phyloP scores from a whole-genome alignment of 371 early-diverging fungal genomes.

The Apophysomyces elegans region DNA sequence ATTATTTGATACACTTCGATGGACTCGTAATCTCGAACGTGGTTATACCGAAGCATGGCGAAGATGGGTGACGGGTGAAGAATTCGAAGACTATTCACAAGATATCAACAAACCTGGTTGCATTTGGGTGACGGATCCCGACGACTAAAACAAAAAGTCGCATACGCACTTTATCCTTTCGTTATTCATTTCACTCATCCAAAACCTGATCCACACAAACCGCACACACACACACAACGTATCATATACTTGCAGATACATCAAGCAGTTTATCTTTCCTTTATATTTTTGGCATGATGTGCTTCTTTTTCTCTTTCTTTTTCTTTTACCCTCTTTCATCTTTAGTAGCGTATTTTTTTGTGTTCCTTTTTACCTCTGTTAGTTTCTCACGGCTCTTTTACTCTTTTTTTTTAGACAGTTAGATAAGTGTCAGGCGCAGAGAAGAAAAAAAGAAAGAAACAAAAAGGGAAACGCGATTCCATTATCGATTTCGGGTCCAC shows the following conservation, averaged over 20 bases:
- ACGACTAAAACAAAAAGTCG: slow-evolving; percentile 24
- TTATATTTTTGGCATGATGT: background rate
- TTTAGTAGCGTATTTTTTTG: slow-evolving; percentile 8
- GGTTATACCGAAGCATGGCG: slow-evolving; percentile 78
- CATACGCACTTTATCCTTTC: background rate
- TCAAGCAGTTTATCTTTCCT: background rate
- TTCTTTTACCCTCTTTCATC: background rate
- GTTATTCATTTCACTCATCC: background rate
- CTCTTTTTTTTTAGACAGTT: slow-evolving; percentile 9
- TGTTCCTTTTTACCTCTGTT: background rate
- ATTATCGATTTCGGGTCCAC: slow-evolving; percentile 11
- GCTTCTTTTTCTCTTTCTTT: background rate
- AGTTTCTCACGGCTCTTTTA: background rate
- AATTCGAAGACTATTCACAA: slow-evolving; percentile 51
- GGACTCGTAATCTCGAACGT: slow-evolving; percentile 86
- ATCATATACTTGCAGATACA: background rate
- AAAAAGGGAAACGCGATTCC: slow-evolving; percentile 10
- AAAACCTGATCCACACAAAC: background rate
- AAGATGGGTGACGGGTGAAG: slow-evolving; percentile 73
- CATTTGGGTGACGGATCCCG: slow-evolving; percentile 53
- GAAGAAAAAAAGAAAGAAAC: slow-evolving; percentile 11
- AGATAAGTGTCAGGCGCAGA: slow-evolving; percentile 12
- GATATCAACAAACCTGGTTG: slow-evolving; percentile 34
- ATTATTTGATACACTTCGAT: slow-evolving; percentile 87
- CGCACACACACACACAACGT: too few species aligned